These are phyloP conservation scores for Sugiyamaella xylanicola DNA, from an alignment of 1,139 yeast genomes.

Conservation along the genomic window DNA sequence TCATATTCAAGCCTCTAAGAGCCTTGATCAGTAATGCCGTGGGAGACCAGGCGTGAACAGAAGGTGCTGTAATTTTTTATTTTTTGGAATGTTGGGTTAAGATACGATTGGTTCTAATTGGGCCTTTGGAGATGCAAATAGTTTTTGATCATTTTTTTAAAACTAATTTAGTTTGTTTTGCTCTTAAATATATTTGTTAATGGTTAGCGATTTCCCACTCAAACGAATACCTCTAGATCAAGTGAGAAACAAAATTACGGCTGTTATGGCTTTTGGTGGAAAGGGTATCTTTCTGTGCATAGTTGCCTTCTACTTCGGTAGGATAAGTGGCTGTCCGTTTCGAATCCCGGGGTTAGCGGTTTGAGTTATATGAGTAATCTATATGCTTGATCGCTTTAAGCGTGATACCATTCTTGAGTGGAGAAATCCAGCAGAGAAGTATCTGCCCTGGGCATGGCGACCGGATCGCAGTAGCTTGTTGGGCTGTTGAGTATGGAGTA, in stretches of 20 bases:
- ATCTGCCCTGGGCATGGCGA: slow-evolving; percentile 42
- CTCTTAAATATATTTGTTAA: no score
- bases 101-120: no score
- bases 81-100: neutral
- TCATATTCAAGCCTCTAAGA: neutral
- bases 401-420: slow-evolving; percentile 39
- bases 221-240: neutral
- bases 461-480: slow-evolving; percentile 38
- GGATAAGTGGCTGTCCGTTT: slow-evolving; percentile 40
- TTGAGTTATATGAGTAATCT: slow-evolving; percentile 40
- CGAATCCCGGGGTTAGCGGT: slow-evolving; percentile 41
- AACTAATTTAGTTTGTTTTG: no score
- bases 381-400: slow-evolving; percentile 38
- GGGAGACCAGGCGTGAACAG: neutral
- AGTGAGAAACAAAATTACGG: slow-evolving; percentile 13
- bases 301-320: slow-evolving; percentile 25
- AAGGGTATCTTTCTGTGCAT: slow-evolving; percentile 29
- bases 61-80: neutral
- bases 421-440: slow-evolving; percentile 44
- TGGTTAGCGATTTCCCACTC: no score
- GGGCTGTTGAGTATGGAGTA: slow-evolving; percentile 22
- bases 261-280: slow-evolving; percentile 40
- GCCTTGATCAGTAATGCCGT: neutral
- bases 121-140: no score
- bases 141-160: no score